These are phyloP conservation scores for Diaporthe destruens DNA, from an alignment of 2,329 filamentous ascomycete genomes.

Conservation along the genomic window DNA sequence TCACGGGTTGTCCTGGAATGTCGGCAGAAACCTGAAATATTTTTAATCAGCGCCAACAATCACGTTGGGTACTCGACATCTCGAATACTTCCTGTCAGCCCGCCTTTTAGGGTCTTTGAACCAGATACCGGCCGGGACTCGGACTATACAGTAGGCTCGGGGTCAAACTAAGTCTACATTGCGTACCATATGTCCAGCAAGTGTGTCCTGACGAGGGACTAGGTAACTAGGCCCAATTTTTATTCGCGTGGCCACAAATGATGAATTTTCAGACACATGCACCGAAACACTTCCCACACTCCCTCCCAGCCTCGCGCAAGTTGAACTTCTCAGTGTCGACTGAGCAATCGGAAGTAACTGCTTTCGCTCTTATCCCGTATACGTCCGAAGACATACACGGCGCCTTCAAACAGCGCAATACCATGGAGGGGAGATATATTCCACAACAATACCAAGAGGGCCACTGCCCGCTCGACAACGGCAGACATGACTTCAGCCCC, in stretches of 20 bases:
- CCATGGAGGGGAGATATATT: too few relatives aligned
- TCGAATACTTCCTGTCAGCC: background rate
- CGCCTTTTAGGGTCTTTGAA: background rate
- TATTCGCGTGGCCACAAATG: background rate
- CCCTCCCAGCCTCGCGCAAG: background rate
- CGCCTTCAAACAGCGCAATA: too few relatives aligned
- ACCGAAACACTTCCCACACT: too few relatives aligned
- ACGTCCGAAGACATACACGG: too few relatives aligned
- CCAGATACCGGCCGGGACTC: background rate
- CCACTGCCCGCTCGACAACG: conserved; percentile 3
- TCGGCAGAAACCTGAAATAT: background rate
- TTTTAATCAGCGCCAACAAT: background rate
- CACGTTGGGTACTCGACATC: background rate
- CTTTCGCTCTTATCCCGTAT: too few relatives aligned
- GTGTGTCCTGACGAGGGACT: background rate
- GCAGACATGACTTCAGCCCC: background rate
- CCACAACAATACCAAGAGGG: background rate
- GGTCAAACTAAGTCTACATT: background rate
- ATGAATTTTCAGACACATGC: background rate
- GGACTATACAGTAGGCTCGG: background rate
- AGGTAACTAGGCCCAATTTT: background rate
- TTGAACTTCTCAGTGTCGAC: background rate
- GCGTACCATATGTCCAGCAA: background rate
- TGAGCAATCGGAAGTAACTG: background rate
- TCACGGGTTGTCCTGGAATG: background rate